Evolutionary conservation across 2,329 filamentous ascomycete genomes (phyloP).

Genomic region (Nothophoma quercina): DNA sequence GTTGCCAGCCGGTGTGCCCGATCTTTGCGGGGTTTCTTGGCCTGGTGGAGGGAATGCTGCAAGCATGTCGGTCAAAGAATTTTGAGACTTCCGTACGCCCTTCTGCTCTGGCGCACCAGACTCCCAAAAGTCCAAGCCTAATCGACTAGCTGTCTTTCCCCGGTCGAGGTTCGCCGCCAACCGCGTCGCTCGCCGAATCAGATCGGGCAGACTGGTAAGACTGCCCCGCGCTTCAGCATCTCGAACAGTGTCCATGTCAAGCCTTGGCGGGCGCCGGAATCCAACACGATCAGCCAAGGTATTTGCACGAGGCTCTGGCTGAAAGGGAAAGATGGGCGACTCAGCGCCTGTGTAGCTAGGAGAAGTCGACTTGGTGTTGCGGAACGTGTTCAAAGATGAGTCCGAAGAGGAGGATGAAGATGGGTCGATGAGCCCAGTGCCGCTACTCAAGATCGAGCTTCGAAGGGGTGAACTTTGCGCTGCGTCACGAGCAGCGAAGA

Average conservation of each 20-base stretch:
- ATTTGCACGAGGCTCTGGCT: constrained; percentile 37
- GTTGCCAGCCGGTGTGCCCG: constrained; percentile 41
- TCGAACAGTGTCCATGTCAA: constrained; percentile 83
- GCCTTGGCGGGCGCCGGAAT: constrained; percentile 67
- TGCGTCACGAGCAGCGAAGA: constrained; percentile 7
- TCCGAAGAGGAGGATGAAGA: constrained; percentile 44
- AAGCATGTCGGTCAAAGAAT: constrained; percentile 70
- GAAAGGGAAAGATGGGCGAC: constrained; percentile 42
- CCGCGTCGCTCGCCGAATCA: constrained; percentile 87
- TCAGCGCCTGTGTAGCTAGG: constrained; percentile 31
- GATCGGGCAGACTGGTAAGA: constrained; percentile 87
- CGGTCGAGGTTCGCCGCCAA: constrained; percentile 88
- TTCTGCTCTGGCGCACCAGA: constrained; percentile 44
- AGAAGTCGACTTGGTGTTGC: constrained; percentile 26
- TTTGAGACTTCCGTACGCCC: constrained; percentile 50
- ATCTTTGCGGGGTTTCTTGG: constrained; percentile 51
- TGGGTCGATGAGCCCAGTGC: constrained; percentile 45
- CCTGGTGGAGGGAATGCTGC: constrained; percentile 69
- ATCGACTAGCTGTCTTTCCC: constrained; percentile 71
- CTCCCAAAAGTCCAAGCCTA: constrained; percentile 61
- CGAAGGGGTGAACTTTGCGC: constrained; percentile 35
- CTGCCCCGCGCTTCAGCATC: constrained; percentile 86
- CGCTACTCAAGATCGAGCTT: constrained; percentile 40
- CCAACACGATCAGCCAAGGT: constrained; percentile 53
- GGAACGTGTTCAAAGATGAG: constrained; percentile 42